A percentile compares a stretch with the other conserved stretches of the same genome.
phyloP scores from a whole-genome alignment of 805 yeast species.

The Saccharomycopsis fermentans region DNA sequence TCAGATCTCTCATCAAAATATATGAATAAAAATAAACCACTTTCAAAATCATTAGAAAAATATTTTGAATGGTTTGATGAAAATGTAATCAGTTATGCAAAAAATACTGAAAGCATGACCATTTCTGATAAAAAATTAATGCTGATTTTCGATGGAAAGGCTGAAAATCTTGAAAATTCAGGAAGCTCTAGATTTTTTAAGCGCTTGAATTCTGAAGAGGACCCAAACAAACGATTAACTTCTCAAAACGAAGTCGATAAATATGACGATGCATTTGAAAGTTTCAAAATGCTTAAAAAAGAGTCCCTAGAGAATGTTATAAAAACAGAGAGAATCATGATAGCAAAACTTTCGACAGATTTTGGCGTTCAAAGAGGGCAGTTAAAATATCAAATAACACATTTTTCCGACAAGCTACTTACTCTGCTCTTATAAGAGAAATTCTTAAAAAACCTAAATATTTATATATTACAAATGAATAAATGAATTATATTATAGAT shows the following conservation, averaged over 20 bases:
- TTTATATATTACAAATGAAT: background rate
- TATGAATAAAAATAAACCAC: slow-evolving; percentile 33
- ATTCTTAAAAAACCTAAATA: background rate
- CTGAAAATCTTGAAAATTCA: background rate
- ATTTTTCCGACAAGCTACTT: slow-evolving; percentile 8
- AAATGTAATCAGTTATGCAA: slow-evolving; percentile 22
- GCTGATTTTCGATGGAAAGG: background rate
- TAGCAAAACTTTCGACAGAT: slow-evolving; percentile 14
- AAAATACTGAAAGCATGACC: slow-evolving; percentile 24
- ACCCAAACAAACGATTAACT: background rate
- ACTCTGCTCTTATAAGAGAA: background rate
- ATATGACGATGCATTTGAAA: background rate
- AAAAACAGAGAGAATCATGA: slow-evolving; percentile 10
- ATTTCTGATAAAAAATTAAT: slow-evolving; percentile 20
- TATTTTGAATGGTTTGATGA: slow-evolving; percentile 44
- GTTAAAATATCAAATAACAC: slow-evolving; percentile 9
- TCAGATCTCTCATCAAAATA: slow-evolving; percentile 28
- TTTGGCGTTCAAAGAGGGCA: slow-evolving; percentile 17
- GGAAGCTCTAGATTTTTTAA: background rate
- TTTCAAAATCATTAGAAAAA: slow-evolving; percentile 28
- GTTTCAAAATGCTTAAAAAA: background rate
- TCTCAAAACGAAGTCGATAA: background rate
- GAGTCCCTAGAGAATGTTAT: slow-evolving; percentile 4
- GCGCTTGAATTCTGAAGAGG: background rate
- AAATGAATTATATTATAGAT: background rate